Base-by-base conservation (phyloP, 352 stramenopile species). In the Globisporangium cylindrosporum region DNA sequence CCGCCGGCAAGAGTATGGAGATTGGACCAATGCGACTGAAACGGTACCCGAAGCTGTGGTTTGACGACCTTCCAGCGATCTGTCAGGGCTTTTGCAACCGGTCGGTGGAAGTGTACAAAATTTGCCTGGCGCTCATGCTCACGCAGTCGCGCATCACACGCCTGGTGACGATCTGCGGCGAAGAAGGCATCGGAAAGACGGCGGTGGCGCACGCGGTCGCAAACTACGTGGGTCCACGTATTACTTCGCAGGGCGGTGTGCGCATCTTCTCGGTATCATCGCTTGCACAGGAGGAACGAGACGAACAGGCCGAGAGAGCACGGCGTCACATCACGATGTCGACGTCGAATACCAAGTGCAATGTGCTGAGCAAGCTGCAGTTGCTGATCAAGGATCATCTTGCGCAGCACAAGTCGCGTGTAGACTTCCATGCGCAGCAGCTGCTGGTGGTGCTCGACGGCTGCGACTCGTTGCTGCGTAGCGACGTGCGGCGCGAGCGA, bases 11-110 rank as follows among this genome's bases (percentile, higher is more conserved):
- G 7, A 76, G 70, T 3, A 73, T 78, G 4, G 80, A 90, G 55
- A 66, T 92, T 0, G 83, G 75, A 3, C 73, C 81, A 1, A 70
- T 89, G 24, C 84, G 82, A 36, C 67, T 79, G 27, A 83, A 90
- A 61, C 71, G 75, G 24, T 93, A 91, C 67, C 87, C 87, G 0
- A 90, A 88, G 59, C 60, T 94, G 1, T 94, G 87, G 87, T 91
- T 90, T 48, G 82, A 90, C 49, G 86, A 91, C 46, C 72, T 94
- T 20, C 87, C 87, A 8, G 83, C 82, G 9, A 79, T 91, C 53
- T 94, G 84, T 43, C 83, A 93, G 72, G 87, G 86, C 10, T 94
- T 94, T 68, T 92, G 84, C 71, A 91, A 93, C 54, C 83, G 87
- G 1, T 75, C 83, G 0, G 77, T 90, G 1, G 87, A 94, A 66